A percentile compares a stretch with the other conserved stretches of the same genome.
Evolutionary conservation across 2,329 filamentous ascomycete species (phyloP).

Genomic region (Aspergillus hiratsukae): DNA sequence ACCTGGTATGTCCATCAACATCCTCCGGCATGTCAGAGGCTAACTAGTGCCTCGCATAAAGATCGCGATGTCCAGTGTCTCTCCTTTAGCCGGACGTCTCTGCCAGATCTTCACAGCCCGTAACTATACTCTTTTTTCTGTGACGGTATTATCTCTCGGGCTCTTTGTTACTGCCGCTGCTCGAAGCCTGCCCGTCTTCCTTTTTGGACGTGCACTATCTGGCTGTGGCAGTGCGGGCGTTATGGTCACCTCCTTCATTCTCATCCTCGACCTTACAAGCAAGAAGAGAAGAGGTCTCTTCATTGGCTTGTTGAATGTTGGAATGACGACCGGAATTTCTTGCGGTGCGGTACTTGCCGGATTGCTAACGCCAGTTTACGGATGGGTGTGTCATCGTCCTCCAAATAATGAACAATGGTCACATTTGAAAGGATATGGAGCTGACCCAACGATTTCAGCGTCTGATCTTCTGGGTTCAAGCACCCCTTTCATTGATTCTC

Average conservation of each 20-base stretch:
- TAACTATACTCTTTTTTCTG: slow-evolving; percentile 59
- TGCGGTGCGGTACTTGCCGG: slow-evolving; percentile 68
- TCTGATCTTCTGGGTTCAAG: slow-evolving; percentile 68
- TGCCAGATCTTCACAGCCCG: slow-evolving; percentile 69
- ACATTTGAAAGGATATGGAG: background rate
- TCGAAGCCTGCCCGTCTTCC: slow-evolving; percentile 56
- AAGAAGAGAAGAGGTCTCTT: slow-evolving; percentile 66
- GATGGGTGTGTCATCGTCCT: slow-evolving; percentile 58
- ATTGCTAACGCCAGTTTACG: slow-evolving; percentile 56
- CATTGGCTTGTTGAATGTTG: slow-evolving; percentile 69
- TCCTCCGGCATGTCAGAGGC: background rate
- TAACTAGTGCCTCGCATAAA: slow-evolving; percentile 29
- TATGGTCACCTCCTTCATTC: slow-evolving; percentile 68
- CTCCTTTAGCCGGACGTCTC: slow-evolving; percentile 67
- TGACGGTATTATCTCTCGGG: slow-evolving; percentile 57
- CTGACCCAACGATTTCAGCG: slow-evolving; percentile 45
- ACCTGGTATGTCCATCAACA: slow-evolving; percentile 48
- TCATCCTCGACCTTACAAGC: slow-evolving; percentile 69
- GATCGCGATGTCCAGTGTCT: slow-evolving; percentile 56
- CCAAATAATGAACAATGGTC: background rate
- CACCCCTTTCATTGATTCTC: slow-evolving; percentile 58
- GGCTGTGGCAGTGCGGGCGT: slow-evolving; percentile 69
- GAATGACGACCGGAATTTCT: slow-evolving; percentile 67
- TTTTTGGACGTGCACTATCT: slow-evolving; percentile 63
- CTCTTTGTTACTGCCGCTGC: slow-evolving; percentile 62